Percentiles rank a stretch among this genome's conserved stretches.
These are phyloP conservation scores for Astrothelium macrocarpum DNA, from an alignment of 495 filamentous ascomycete genomes.

Conservation along the genomic window DNA sequence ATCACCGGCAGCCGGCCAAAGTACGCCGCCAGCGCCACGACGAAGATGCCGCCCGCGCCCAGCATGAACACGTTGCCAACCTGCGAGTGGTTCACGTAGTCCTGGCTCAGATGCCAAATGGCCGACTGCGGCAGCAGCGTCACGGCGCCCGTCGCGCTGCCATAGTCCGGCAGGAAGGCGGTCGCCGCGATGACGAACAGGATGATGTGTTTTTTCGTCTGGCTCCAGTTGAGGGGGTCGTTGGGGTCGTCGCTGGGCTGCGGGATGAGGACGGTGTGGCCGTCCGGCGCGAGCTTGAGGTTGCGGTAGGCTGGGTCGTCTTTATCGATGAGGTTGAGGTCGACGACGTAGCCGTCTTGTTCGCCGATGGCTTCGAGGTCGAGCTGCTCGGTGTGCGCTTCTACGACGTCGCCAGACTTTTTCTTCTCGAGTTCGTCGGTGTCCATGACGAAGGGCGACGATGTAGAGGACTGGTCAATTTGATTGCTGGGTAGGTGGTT, in stretches of 20 bases:
- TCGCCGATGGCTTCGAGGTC: conserved; percentile 21
- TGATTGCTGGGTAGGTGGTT: no score
- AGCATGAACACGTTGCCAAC: conserved; percentile 51
- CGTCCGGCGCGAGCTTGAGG: conserved; percentile 23
- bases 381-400: neutral
- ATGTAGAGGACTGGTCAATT: no score
- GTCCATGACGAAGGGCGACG: neutral
- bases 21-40: conserved; percentile 46
- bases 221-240: conserved; percentile 53
- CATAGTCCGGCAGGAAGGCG: conserved; percentile 51
- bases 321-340: conserved; percentile 16
- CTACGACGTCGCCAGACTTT: neutral
- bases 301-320: conserved; percentile 12
- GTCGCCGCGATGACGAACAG: conserved; percentile 44
- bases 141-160: conserved; percentile 45
- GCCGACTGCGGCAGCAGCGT: conserved; percentile 45
- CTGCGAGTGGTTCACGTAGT: conserved; percentile 46
- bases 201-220: conserved; percentile 43
- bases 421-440: neutral
- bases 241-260: conserved; percentile 47
- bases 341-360: conserved; percentile 17
- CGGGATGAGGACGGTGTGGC: conserved; percentile 46
- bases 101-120: conserved; percentile 38
- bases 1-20: conserved; percentile 52
- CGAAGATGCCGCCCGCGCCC: conserved; percentile 46